phyloP scores from a whole-genome alignment of 108 stramenopile species.

The Aurantiochytrium sp. region DNA sequence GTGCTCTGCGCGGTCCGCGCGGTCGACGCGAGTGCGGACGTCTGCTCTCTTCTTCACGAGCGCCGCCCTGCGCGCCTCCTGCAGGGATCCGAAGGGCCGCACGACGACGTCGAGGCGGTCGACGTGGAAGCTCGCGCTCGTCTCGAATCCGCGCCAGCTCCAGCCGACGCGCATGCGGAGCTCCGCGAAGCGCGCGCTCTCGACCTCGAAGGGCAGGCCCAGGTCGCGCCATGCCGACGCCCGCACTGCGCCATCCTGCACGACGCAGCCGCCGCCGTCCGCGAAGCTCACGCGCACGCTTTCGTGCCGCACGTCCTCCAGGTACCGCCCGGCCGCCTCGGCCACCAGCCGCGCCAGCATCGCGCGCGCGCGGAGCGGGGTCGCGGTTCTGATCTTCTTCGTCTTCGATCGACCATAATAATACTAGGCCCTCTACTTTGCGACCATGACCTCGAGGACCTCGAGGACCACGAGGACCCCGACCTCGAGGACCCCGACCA shows the following conservation, averaged over 20 bases:
- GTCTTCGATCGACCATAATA: no score
- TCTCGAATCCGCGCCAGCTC: background rate
- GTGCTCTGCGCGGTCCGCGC: background rate
- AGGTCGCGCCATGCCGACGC: background rate
- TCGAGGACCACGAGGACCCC: no score
- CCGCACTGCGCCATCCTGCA: background rate
- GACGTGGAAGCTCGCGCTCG: background rate
- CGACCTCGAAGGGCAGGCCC: constrained; percentile 14
- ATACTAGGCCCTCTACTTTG: no score
- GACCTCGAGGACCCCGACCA: no score
- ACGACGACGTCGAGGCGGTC: background rate
- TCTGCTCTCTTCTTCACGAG: background rate
- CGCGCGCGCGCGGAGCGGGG: no score
- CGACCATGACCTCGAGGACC: no score
- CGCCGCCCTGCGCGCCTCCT: background rate
- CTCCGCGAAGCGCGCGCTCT: background rate
- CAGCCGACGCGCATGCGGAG: background rate
- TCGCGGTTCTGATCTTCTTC: no score
- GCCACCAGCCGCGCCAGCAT: constrained; percentile 5
- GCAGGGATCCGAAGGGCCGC: background rate
- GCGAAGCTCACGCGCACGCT: constrained; percentile 13
- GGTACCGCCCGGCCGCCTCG: background rate
- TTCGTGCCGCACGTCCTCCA: background rate
- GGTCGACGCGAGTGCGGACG: background rate
- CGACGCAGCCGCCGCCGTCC: background rate